Evolutionary conservation across 345 rosid genomes (phyloP).

Genomic region (Sapria himalayana): DNA sequence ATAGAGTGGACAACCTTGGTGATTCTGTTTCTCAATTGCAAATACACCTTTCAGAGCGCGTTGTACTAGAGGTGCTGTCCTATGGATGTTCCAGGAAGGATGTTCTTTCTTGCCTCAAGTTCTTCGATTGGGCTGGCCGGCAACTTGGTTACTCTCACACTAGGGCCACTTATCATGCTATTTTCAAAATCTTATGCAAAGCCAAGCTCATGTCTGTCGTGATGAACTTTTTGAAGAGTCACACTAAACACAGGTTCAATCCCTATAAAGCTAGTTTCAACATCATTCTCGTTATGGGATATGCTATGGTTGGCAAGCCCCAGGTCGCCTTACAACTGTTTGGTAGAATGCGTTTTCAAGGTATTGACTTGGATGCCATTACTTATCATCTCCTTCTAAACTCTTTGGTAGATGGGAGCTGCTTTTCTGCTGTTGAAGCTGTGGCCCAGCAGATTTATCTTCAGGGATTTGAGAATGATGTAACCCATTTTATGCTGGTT

Average conservation of each 20-base stretch:
- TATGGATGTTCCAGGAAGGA: slow-evolving; percentile 19
- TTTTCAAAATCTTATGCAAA: slow-evolving; percentile 41
- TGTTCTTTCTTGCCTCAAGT: slow-evolving; percentile 46
- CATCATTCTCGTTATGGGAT: slow-evolving; percentile 51
- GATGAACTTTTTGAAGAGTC: slow-evolving; percentile 25
- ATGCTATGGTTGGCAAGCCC: slow-evolving; percentile 53
- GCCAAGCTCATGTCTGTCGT: slow-evolving; percentile 23
- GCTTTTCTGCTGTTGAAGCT: slow-evolving; percentile 25
- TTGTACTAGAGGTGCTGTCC: slow-evolving; percentile 39
- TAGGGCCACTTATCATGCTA: slow-evolving; percentile 39
- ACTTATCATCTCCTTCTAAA: slow-evolving; percentile 48
- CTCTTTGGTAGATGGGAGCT: slow-evolving; percentile 45
- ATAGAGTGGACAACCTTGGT: slow-evolving; percentile 11
- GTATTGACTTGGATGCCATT: slow-evolving; percentile 46
- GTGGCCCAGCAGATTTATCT: slow-evolving; percentile 29
- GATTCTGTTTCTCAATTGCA: slow-evolving; percentile 19
- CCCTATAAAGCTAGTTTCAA: slow-evolving; percentile 15
- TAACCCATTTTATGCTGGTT: slow-evolving; percentile 35
- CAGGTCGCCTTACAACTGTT: slow-evolving; percentile 49
- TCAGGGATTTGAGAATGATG: slow-evolving; percentile 24
- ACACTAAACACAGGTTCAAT: slow-evolving; percentile 6
- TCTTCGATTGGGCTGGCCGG: slow-evolving; percentile 87
- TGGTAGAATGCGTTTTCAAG: slow-evolving; percentile 53
- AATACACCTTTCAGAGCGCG: slow-evolving; percentile 27
- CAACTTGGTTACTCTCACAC: slow-evolving; percentile 46